Evolutionary conservation across 129 eudicot species (phyloP), one percentile per base, ranked within the genome.

Genomic region (Mikania micrantha): DNA sequence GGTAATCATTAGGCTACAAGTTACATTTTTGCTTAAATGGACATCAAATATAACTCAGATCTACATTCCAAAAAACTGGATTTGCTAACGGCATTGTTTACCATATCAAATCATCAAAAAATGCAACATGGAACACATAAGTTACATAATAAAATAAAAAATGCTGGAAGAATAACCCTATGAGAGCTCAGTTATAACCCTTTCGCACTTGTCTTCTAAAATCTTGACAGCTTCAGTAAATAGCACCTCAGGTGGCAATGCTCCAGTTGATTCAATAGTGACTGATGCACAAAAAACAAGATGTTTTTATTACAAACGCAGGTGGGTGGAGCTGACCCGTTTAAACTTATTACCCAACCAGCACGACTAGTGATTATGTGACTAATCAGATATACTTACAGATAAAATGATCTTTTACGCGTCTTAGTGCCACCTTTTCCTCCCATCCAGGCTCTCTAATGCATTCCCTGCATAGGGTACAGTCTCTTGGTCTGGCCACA

Each of bases 211-310:
- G 50, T 85, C 91, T 82, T 92, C 96, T 79, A 88, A 66, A 22
- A 92, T 88, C 87, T 92, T 76, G 67, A 86, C 91, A 59, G 98
- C 98, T 86, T 92, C 95, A 0, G 95, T 84, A 65, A 92, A 92
- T 41, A 86, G 77, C 59, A 73, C 86, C 77, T 92, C 96, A 2
- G 96, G 96, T 32, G 98, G 85, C 68, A 86, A 74, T 52, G 96
- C 91, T 75, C 96, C 98, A 1, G 96, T 84, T 36, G 98, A 86
- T 64, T 92, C 98, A 35, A 88, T 84, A 27, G 91, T 85, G 73
- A 92, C 98, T 92, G 54, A 27, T 10, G 31, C 50, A 68, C 19
- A 8, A 39, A 78, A 13, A 29, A 50, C 7, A 2, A 41, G 3
- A 53, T 5, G 16, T 56, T 56, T 13, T 25, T 13, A 56, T 4